Conservation (phyloP, 306 rosid species). For the Lathyrus aphaca region DNA sequence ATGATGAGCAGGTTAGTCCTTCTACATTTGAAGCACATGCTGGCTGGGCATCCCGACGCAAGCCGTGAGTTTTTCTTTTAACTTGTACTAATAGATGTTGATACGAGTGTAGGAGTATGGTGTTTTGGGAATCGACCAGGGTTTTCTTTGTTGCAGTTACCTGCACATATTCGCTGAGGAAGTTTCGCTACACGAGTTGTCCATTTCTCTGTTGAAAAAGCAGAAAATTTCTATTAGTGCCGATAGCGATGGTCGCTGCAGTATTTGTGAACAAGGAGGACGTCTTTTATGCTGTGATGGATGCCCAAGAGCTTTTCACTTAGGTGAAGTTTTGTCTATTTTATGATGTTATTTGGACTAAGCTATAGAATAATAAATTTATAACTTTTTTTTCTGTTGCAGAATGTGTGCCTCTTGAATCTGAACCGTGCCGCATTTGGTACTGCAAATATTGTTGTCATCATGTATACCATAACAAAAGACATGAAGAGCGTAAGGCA, state of each 20-base stretch:
- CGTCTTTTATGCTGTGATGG: too few relatives aligned
- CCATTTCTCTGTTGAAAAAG: conserved; percentile 39
- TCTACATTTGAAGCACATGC: conserved; percentile 94
- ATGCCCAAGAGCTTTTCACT: too few relatives aligned
- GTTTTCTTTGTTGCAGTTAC: conserved; percentile 56
- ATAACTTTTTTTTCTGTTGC: too few relatives aligned
- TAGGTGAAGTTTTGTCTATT: too few relatives aligned
- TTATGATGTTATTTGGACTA: too few relatives aligned
- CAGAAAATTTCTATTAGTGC: conserved; percentile 41
- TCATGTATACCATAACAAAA: too few relatives aligned
- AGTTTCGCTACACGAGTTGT: conserved; percentile 75
- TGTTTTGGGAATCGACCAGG: not conserved
- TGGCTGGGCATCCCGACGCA: conserved; percentile 78
- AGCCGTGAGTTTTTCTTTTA: conserved; percentile 73
- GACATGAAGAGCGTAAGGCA: too few relatives aligned
- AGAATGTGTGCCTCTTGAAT: too few relatives aligned
- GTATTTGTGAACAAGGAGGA: too few relatives aligned
- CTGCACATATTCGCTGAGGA: conserved; percentile 66
- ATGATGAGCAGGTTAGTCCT: conserved; percentile 71
- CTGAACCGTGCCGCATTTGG: too few relatives aligned
- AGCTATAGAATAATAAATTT: too few relatives aligned
- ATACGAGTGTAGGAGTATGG: not conserved
- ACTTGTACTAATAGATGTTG: conserved; percentile 4
- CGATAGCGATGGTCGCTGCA: conserved; percentile 48
- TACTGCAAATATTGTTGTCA: too few relatives aligned